Conservation (phyloP, 2,329 filamentous ascomycete genomes). For the Blastomyces gilchristii region DNA sequence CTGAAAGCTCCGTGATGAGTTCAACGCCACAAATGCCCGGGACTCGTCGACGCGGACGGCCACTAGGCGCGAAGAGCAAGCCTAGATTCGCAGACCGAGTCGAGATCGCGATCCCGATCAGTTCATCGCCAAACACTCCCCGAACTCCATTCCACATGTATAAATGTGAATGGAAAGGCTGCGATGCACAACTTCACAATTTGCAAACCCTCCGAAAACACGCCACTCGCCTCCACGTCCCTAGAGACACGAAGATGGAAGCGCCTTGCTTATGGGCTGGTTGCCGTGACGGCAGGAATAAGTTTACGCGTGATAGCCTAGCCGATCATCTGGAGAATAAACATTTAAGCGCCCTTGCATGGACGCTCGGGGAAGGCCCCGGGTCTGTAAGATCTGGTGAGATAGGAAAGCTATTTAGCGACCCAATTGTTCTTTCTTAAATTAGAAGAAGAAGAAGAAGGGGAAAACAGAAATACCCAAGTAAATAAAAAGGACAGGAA, state of each 20-base stretch:
- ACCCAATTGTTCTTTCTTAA: conserved; percentile 16
- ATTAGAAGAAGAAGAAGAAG: neutral
- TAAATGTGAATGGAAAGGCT: conserved; percentile 49
- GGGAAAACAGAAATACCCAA: neutral
- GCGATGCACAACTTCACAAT: conserved; percentile 51
- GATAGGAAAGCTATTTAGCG: conserved; percentile 13
- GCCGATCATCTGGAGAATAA: conserved; percentile 41
- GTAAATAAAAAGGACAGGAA: neutral
- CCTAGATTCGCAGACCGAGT: conserved; percentile 11
- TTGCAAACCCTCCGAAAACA: conserved; percentile 50
- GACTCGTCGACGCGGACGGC: conserved; percentile 20
- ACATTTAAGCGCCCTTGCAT: conserved; percentile 47
- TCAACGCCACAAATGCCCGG: conserved; percentile 7
- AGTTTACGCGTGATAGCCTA: conserved; percentile 30
- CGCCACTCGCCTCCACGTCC: conserved; percentile 45
- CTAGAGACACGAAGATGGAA: conserved; percentile 16
- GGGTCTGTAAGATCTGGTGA: conserved; percentile 45
- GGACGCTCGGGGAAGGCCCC: conserved; percentile 51
- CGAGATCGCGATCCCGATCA: conserved; percentile 17
- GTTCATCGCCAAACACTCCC: conserved; percentile 9
- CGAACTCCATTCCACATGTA: conserved; percentile 35
- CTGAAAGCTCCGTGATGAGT: neutral
- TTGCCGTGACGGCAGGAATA: conserved; percentile 24
- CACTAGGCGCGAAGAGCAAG: conserved; percentile 25
- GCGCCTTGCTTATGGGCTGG: conserved; percentile 26